Conservation (phyloP, 257 asterid genomes). For the Catharanthus roseus region DNA sequence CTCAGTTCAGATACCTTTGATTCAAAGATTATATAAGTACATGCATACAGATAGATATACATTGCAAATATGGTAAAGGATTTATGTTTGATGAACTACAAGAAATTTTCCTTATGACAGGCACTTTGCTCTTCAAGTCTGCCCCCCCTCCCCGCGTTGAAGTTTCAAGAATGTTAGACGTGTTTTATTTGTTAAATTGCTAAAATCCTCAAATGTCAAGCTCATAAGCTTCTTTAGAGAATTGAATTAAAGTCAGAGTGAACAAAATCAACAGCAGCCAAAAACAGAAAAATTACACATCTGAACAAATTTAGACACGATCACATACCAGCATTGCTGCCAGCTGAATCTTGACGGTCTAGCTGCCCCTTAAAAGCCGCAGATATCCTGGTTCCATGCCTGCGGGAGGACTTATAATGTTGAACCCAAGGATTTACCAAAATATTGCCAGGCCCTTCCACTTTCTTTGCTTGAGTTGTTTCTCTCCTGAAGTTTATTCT, state of each 20-base stretch:
- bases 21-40: too few relatives aligned
- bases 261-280: background rate
- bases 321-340: conserved; percentile 39
- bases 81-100: background rate
- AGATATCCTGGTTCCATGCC: conserved; percentile 26
- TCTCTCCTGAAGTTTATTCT: conserved; percentile 41
- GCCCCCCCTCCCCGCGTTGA: too few relatives aligned
- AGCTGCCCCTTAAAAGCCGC: conserved; percentile 21
- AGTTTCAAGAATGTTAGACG: background rate
- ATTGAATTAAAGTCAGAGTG: background rate
- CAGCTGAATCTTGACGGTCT: conserved; percentile 21
- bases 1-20: background rate
- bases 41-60: background rate
- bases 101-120: background rate
- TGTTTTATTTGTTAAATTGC: background rate
- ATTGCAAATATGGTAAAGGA: background rate
- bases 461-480: conserved; percentile 20
- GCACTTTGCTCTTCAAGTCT: background rate
- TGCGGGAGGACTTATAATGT: conserved; percentile 34
- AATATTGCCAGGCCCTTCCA: conserved; percentile 27
- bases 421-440: conserved; percentile 48
- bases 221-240: background rate
- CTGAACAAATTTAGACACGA: background rate
- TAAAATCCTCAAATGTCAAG: background rate
- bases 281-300: background rate